Evolutionary conservation across 2,329 filamentous ascomycete species (phyloP).

Genomic region (Colletotrichum sp.): DNA sequence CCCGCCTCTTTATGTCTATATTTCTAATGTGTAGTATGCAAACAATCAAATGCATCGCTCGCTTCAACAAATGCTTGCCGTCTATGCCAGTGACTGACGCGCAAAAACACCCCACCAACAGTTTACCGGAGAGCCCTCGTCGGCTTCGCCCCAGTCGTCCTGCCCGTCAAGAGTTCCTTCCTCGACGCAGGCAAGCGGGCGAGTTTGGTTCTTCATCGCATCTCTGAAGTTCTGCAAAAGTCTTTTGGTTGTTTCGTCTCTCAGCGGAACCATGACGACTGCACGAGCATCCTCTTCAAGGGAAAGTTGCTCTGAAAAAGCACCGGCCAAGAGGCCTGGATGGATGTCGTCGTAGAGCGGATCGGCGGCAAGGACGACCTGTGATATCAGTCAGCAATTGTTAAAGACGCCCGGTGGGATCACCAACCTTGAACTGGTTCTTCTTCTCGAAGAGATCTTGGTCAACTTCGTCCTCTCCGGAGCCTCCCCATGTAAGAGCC

Average conservation of each 20-base stretch:
- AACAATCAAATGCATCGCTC: not conserved
- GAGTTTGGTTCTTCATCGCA: conserved; percentile 60
- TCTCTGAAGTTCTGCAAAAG: conserved; percentile 69
- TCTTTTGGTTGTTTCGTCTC: conserved; percentile 68
- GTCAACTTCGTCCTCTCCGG: conserved; percentile 46
- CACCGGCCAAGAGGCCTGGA: conserved; percentile 73
- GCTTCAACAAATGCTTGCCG: not conserved
- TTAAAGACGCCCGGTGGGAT: not conserved
- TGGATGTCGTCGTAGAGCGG: conserved; percentile 87
- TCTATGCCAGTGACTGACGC: not conserved
- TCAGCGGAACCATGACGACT: conserved; percentile 80
- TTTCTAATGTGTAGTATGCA: not conserved
- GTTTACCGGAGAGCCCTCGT: conserved; percentile 53
- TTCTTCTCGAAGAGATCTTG: conserved; percentile 46
- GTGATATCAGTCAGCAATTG: conserved; percentile 1
- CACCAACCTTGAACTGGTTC: conserved; percentile 56
- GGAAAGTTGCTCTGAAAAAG: conserved; percentile 72
- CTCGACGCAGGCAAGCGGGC: conserved; percentile 55
- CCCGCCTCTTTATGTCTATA: not conserved
- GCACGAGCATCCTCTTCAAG: conserved; percentile 63
- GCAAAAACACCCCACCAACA: conserved; percentile 75
- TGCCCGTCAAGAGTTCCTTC: conserved; percentile 69
- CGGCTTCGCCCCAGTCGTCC: conserved; percentile 74
- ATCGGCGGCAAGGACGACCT: conserved; percentile 85
- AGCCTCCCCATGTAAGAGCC: conserved; percentile 76